Percentiles rank a stretch among this genome's conserved stretches.
These are phyloP conservation scores for Camellia japonica DNA, from an alignment of 148 eudicot species.

Conservation along the genomic window DNA sequence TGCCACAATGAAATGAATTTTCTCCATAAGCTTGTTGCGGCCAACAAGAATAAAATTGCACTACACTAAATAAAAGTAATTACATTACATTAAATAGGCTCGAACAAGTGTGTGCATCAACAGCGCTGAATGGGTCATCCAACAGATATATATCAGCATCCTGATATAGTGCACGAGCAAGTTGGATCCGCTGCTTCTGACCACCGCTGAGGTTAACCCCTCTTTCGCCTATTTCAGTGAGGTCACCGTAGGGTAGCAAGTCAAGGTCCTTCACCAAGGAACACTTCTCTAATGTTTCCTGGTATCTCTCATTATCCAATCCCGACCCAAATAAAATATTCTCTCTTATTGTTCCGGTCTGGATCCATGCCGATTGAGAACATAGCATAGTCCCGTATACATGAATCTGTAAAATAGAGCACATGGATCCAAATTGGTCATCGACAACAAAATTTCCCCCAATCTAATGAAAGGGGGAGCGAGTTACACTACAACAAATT, in stretches of 20 bases:
- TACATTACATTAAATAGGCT: slow-evolving; percentile 69
- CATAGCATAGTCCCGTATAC: slow-evolving; percentile 73
- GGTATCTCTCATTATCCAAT: slow-evolving; percentile 57
- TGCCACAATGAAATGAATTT: slow-evolving; percentile 23
- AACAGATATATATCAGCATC: slow-evolving; percentile 84
- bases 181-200: slow-evolving; percentile 87
- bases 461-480: too few species aligned
- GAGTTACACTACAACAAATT: too few species aligned
- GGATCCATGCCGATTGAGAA: slow-evolving; percentile 97
- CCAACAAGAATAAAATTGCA: background rate
- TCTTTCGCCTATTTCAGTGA: slow-evolving; percentile 94
- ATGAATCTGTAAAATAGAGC: slow-evolving; percentile 43
- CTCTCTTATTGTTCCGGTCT: slow-evolving; percentile 76
- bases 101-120: slow-evolving; percentile 90
- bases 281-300: slow-evolving; percentile 64
- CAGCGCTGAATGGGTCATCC: slow-evolving; percentile 97
- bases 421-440: background rate
- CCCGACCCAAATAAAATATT: slow-evolving; percentile 74
- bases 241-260: slow-evolving; percentile 70
- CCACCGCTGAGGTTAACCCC: slow-evolving; percentile 98
- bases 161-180: slow-evolving; percentile 87
- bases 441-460: background rate
- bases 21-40: background rate
- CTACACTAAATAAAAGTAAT: background rate
- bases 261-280: slow-evolving; percentile 78